These are phyloP conservation scores for Globisporangium echinulatum DNA, from an alignment of 352 stramenopile genomes.

Conservation along the genomic window DNA sequence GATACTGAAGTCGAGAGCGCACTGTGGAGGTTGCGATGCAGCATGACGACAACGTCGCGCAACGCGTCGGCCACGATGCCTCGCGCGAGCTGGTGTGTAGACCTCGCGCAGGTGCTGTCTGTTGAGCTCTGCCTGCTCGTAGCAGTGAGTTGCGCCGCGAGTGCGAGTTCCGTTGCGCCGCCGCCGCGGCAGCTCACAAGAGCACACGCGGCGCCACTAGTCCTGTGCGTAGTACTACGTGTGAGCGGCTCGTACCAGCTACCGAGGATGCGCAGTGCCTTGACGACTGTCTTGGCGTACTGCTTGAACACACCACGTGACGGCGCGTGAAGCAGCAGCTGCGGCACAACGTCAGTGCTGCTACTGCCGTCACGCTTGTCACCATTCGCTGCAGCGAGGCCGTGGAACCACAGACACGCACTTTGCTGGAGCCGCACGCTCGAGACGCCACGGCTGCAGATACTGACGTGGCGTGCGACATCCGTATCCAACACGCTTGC, in stretches of 20 bases:
- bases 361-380: not conserved
- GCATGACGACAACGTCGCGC: slow-evolving; percentile 25
- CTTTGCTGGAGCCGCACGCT: slow-evolving; percentile 34
- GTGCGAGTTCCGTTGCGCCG: slow-evolving; percentile 35
- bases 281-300: slow-evolving; percentile 49
- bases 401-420: slow-evolving; percentile 29
- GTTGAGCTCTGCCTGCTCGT: not conserved
- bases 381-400: slow-evolving; percentile 9
- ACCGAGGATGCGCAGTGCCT: slow-evolving; percentile 46
- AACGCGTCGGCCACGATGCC: slow-evolving; percentile 21
- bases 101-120: not conserved
- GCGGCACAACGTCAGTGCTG: slow-evolving; percentile 20
- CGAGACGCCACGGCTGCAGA: slow-evolving; percentile 21
- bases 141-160: slow-evolving; percentile 20
- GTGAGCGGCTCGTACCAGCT: slow-evolving; percentile 25
- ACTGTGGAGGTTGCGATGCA: slow-evolving; percentile 22
- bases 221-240: too few species aligned
- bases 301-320: slow-evolving; percentile 64
- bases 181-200: slow-evolving; percentile 35
- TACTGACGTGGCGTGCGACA: slow-evolving; percentile 24
- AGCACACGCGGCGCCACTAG: not conserved
- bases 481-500: slow-evolving; percentile 53
- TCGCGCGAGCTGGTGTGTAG: slow-evolving; percentile 8
- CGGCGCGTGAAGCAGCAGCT: slow-evolving; percentile 46
- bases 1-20: not conserved